These are phyloP conservation scores for Citropsis articulata DNA, from an alignment of 345 rosid species.

Conservation along the genomic window DNA sequence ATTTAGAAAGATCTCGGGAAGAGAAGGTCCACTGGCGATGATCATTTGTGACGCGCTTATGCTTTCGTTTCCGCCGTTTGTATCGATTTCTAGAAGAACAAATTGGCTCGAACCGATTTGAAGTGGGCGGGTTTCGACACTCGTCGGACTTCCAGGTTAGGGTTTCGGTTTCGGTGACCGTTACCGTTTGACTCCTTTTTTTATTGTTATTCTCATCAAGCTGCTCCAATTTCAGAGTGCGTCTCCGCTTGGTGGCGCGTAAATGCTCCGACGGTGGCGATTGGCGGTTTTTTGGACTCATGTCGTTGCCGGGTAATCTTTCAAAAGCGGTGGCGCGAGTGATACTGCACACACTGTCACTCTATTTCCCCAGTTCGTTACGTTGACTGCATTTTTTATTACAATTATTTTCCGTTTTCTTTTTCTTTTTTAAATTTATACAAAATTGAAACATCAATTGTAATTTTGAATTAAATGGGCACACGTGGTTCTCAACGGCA, in stretches of 20 bases:
- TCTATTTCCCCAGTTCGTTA: no score
- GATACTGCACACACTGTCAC: neutral
- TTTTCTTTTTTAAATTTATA: no score
- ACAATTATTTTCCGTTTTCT: no score
- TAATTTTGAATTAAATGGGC: no score
- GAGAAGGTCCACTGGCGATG: conserved; percentile 41
- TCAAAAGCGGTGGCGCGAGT: neutral
- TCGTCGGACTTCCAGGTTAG: neutral
- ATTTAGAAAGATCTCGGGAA: conserved; percentile 27
- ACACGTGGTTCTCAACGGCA: no score
- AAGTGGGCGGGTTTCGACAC: neutral
- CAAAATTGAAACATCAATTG: no score
- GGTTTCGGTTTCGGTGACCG: neutral
- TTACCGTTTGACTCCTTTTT: neutral
- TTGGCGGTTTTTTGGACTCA: neutral
- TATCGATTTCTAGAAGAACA: neutral
- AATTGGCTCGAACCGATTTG: neutral
- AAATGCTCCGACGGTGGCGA: neutral
- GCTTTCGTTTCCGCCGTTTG: conserved; percentile 5
- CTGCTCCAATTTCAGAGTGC: neutral
- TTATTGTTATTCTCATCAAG: neutral
- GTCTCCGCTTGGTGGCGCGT: neutral
- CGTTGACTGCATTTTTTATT: no score
- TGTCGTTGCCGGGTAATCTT: neutral
- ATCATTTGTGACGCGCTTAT: conserved; percentile 2